Percentiles rank a stretch among this genome's conserved stretches.
phyloP scores from a whole-genome alignment of 768 basidiomycete species.

The Leccinellum rugosiceps region DNA sequence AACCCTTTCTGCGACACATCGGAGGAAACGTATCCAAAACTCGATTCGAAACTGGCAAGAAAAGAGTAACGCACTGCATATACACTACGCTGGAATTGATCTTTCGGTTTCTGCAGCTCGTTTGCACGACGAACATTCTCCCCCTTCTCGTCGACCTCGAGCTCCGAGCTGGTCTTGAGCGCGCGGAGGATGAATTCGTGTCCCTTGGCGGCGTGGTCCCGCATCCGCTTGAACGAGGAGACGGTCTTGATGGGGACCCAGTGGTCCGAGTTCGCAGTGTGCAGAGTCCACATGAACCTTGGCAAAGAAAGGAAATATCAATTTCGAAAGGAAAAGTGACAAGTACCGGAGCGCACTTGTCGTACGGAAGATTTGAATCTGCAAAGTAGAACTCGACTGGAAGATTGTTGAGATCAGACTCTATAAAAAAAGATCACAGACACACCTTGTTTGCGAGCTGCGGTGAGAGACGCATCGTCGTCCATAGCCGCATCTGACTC shows the following conservation, averaged over 20 bases:
- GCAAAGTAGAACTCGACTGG: constrained; percentile 96
- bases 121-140: constrained; percentile 71
- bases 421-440: neutral
- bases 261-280: constrained; percentile 76
- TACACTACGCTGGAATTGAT: constrained; percentile 76
- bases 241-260: constrained; percentile 89
- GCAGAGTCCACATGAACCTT: constrained; percentile 94
- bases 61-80: constrained; percentile 71
- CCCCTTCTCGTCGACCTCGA: constrained; percentile 74
- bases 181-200: constrained; percentile 67
- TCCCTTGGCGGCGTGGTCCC: constrained; percentile 59
- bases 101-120: constrained; percentile 75
- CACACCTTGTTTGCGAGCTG: constrained; percentile 56
- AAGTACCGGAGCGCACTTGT: constrained; percentile 50
- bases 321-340: neutral
- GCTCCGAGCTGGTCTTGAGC: constrained; percentile 48
- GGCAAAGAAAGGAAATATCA: neutral
- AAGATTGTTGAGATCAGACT: neutral
- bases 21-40: neutral
- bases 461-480: constrained; percentile 42
- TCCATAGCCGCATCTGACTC: constrained; percentile 16
- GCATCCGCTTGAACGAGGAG: constrained; percentile 94
- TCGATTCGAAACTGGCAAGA: neutral
- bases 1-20: constrained; percentile 77
- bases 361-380: constrained; percentile 92